Conservation (phyloP, 768 basidiomycete species). For the Epithele typhae region DNA sequence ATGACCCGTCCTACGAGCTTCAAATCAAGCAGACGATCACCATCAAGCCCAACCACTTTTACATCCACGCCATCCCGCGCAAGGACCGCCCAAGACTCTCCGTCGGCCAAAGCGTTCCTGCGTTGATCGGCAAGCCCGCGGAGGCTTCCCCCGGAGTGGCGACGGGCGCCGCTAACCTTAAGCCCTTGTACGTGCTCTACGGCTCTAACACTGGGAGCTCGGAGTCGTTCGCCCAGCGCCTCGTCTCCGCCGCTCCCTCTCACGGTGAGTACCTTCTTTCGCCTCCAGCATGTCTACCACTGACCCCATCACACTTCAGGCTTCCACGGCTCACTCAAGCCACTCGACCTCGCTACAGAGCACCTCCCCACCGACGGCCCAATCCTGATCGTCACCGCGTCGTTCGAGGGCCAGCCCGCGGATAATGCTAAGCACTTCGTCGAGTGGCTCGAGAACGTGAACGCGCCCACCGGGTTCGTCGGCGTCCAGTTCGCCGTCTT, state of each 20-base stretch:
- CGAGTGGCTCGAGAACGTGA: conserved; percentile 33
- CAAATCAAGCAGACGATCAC: conserved; percentile 42
- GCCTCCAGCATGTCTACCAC: too few species aligned
- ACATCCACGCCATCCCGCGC: conserved; percentile 36
- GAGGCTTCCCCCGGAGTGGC: neutral
- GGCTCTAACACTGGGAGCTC: conserved; percentile 46
- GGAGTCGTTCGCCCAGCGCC: conserved; percentile 42
- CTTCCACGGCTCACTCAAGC: conserved; percentile 33
- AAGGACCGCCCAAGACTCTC: conserved; percentile 17
- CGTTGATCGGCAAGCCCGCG: neutral
- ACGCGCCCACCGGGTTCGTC: conserved; percentile 20
- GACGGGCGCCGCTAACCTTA: neutral
- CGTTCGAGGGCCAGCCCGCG: conserved; percentile 45
- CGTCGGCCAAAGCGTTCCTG: conserved; percentile 10
- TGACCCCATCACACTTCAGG: conserved; percentile 20
- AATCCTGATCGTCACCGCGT: conserved; percentile 41
- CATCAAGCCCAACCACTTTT: conserved; percentile 41
- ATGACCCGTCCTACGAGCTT: conserved; percentile 40
- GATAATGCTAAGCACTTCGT: conserved; percentile 45
- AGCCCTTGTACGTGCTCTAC: conserved; percentile 33
- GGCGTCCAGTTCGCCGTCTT: conserved; percentile 40
- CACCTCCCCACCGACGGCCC: conserved; percentile 41
- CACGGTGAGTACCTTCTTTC: conserved; percentile 26
- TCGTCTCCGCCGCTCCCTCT: conserved; percentile 33
- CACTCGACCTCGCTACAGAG: conserved; percentile 34